A percentile compares a stretch with the other conserved stretches of the same genome.
Evolutionary conservation across 192 early-diverging fungal species (phyloP).

Genomic region (Powellomyces hirtus): DNA sequence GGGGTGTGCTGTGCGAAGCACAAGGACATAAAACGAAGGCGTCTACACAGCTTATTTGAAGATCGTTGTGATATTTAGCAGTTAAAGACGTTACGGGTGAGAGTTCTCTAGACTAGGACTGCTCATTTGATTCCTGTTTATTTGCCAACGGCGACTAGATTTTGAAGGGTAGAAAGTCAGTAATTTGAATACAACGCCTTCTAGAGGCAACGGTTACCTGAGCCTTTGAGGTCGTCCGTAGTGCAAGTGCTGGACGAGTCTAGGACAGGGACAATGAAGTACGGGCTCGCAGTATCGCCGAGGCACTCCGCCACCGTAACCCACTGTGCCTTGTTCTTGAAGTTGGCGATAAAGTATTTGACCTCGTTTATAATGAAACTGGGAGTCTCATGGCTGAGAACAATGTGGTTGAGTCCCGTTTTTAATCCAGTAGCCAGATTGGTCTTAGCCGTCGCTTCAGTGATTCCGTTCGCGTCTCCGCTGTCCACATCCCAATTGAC

Average conservation of each 20-base stretch:
- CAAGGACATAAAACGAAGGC: no score
- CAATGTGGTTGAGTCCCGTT: neutral
- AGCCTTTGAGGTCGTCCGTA: neutral
- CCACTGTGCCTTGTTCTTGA: constrained; percentile 2
- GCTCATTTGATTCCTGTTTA: no score
- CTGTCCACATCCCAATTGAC: neutral
- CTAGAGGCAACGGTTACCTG: no score
- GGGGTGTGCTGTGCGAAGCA: no score
- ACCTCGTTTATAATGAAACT: neutral
- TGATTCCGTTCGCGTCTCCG: neutral
- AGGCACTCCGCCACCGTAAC: constrained; percentile 19
- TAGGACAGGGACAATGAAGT: neutral
- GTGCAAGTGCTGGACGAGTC: constrained; percentile 2
- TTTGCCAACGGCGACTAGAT: no score
- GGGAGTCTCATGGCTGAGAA: neutral
- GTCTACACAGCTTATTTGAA: no score
- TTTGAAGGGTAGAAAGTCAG: no score
- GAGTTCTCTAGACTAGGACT: no score
- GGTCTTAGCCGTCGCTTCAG: neutral
- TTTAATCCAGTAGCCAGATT: neutral
- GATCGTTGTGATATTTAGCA: no score
- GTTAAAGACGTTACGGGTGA: no score
- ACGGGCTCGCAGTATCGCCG: neutral
- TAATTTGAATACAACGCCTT: no score
- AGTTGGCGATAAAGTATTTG: constrained; percentile 10